Percentiles rank a stretch among this genome's conserved stretches.
Conservation (phyloP, 1,284 basidiomycete species). For the Ganoderma leucocontextum region DNA sequence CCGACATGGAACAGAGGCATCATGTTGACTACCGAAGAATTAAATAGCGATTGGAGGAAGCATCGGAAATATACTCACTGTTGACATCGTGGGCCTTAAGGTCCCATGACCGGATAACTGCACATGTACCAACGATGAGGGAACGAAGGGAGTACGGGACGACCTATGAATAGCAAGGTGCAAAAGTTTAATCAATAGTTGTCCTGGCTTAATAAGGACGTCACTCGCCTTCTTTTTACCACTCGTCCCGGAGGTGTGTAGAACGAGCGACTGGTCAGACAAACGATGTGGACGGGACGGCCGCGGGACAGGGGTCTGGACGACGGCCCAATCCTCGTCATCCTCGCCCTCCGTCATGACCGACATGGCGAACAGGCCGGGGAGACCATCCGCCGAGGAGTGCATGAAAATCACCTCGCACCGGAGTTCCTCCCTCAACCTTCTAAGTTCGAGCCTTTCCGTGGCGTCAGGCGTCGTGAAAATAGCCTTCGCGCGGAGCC, state of each 20-base stretch:
- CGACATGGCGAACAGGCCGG: conserved; percentile 51
- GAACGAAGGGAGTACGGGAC: conserved; percentile 69
- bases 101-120: conserved; percentile 65
- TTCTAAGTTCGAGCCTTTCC: conserved; percentile 26
- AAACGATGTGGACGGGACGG: conserved; percentile 48
- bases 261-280: conserved; percentile 60
- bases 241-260: conserved; percentile 74
- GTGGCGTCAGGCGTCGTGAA: conserved; percentile 31
- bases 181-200: background rate
- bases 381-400: conserved; percentile 42
- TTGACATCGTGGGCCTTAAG: conserved; percentile 55
- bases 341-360: conserved; percentile 39
- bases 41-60: background rate
- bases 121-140: conserved; percentile 65
- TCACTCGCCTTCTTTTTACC: conserved; percentile 55
- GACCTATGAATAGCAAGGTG: conserved; percentile 40
- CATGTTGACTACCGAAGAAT: conserved; percentile 54
- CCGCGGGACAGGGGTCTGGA: conserved; percentile 15
- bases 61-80: conserved; percentile 41
- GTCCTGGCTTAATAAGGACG: background rate
- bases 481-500: conserved; percentile 31
- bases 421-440: conserved; percentile 26
- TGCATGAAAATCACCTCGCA: conserved; percentile 46
- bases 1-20: conserved; percentile 79
- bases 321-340: conserved; percentile 27